A percentile compares a stretch with the other conserved stretches of the same genome.
Conservation (phyloP, 768 basidiomycete species). For the Amanita polypyramis region DNA sequence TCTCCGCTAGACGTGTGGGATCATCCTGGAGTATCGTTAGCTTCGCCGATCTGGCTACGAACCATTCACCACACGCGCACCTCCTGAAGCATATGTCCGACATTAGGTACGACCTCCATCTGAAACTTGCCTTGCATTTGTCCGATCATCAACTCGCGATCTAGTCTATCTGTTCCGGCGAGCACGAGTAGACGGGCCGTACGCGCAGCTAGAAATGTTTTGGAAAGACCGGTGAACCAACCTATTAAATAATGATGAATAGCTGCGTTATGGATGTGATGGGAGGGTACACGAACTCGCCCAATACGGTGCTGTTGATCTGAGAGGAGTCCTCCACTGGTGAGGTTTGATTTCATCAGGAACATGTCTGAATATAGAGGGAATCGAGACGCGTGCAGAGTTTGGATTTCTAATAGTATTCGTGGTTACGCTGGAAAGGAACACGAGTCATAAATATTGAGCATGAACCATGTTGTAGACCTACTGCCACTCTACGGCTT, state of each 20-base stretch:
- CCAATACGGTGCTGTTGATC: slow-evolving; percentile 87
- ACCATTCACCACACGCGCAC: slow-evolving; percentile 28
- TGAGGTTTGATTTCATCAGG: slow-evolving; percentile 32
- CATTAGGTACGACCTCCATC: slow-evolving; percentile 74
- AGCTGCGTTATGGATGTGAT: background rate
- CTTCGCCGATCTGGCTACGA: background rate
- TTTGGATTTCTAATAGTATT: slow-evolving; percentile 71
- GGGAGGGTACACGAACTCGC: slow-evolving; percentile 38
- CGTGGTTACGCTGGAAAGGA: slow-evolving; percentile 50
- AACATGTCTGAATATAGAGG: slow-evolving; percentile 54
- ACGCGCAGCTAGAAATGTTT: slow-evolving; percentile 64
- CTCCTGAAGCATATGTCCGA: slow-evolving; percentile 94
- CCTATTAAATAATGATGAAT: slow-evolving; percentile 31
- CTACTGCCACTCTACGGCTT: slow-evolving; percentile 94
- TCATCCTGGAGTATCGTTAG: slow-evolving; percentile 54
- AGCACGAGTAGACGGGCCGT: slow-evolving; percentile 83
- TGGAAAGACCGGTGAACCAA: slow-evolving; percentile 84
- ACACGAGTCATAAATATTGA: background rate
- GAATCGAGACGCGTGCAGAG: slow-evolving; percentile 87
- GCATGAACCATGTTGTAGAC: slow-evolving; percentile 19
- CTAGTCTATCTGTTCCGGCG: slow-evolving; percentile 88
- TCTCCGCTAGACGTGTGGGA: slow-evolving; percentile 68
- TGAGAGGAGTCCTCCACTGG: slow-evolving; percentile 78
- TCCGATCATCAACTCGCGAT: slow-evolving; percentile 90
- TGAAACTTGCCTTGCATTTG: slow-evolving; percentile 98